Evolutionary conservation across 163 green algal species (phyloP).

Genomic region (Chlorella variabilis): DNA sequence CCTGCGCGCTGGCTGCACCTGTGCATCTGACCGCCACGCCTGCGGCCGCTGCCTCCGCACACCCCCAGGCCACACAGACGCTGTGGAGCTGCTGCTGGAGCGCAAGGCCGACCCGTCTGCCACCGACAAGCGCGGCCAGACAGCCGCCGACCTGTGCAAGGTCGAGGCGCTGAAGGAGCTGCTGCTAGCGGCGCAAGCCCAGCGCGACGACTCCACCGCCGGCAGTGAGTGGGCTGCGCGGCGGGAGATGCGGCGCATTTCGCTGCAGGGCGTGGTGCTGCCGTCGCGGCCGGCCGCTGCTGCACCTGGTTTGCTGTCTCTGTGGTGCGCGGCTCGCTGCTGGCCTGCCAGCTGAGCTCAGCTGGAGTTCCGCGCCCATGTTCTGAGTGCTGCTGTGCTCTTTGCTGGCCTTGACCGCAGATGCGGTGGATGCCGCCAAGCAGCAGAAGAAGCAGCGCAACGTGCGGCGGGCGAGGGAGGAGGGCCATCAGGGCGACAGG

Average conservation of each 20-base stretch:
- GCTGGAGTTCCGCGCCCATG: too few relatives aligned
- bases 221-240: constrained; percentile 10
- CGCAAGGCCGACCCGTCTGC: constrained; percentile 67
- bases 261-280: neutral
- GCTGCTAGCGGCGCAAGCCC: constrained; percentile 37
- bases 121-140: constrained; percentile 61
- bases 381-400: too few relatives aligned
- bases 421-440: constrained; percentile 25
- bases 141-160: constrained; percentile 57
- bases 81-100: constrained; percentile 40
- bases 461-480: neutral
- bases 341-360: neutral
- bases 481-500: neutral
- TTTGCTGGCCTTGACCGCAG: neutral
- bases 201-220: constrained; percentile 15
- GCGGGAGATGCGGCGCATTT: neutral
- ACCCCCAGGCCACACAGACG: constrained; percentile 23
- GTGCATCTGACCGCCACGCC: too few relatives aligned
- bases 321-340: neutral
- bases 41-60: too few relatives aligned
- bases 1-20: too few relatives aligned
- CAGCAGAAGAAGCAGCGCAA: constrained; percentile 41
- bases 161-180: constrained; percentile 30
- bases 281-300: neutral
- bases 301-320: neutral